phyloP scores from a whole-genome alignment of 306 rosid genomes.

The Canavalia ensiformis region DNA sequence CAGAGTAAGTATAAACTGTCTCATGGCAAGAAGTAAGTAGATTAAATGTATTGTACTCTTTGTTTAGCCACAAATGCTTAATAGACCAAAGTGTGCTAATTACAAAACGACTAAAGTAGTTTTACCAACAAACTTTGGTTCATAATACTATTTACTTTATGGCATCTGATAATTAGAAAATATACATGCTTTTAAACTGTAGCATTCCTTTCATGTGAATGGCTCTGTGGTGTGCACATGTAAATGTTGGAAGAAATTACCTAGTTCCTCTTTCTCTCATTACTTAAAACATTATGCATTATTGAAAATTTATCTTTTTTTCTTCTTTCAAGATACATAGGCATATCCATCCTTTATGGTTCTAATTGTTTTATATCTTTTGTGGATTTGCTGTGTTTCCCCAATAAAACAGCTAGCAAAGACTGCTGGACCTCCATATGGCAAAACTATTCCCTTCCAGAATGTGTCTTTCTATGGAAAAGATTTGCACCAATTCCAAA shows the following conservation, averaged over 20 bases:
- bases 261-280: slow-evolving; percentile 12
- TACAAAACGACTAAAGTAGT: neutral
- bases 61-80: slow-evolving; percentile 12
- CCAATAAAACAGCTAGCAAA: slow-evolving; percentile 7
- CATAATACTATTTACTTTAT: slow-evolving; percentile 19
- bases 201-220: slow-evolving; percentile 15
- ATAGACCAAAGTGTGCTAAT: slow-evolving; percentile 2
- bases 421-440: slow-evolving; percentile 11
- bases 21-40: neutral
- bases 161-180: slow-evolving; percentile 19
- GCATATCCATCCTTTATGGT: neutral
- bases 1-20: slow-evolving; percentile 8
- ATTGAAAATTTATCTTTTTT: neutral
- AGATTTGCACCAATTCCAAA: slow-evolving; percentile 46
- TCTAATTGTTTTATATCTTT: slow-evolving; percentile 41
- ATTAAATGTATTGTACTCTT: neutral
- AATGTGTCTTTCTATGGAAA: slow-evolving; percentile 48
- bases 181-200: neutral
- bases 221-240: slow-evolving; percentile 24
- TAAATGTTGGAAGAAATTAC: slow-evolving; percentile 33
- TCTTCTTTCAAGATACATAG: neutral
- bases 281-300: neutral
- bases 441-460: slow-evolving; percentile 36
- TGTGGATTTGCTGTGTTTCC: slow-evolving; percentile 25
- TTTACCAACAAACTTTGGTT: neutral